Conservation (phyloP, 768 basidiomycete genomes). For the Pleurotus giganteus region DNA sequence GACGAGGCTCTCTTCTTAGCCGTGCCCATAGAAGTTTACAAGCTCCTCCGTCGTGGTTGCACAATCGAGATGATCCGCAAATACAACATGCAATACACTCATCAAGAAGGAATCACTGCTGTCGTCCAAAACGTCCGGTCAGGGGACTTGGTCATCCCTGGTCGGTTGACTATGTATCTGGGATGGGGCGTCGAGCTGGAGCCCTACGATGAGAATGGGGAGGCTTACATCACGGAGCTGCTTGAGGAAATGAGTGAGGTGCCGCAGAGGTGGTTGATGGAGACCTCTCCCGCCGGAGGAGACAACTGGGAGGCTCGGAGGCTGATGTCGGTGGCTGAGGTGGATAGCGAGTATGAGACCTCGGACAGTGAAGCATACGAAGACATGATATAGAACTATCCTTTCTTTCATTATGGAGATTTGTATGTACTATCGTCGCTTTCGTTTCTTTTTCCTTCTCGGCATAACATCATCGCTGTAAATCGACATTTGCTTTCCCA, state of each 20-base stretch:
- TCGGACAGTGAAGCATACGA: slow-evolving; percentile 27
- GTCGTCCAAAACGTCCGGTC: slow-evolving; percentile 18
- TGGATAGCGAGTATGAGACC: slow-evolving; percentile 30
- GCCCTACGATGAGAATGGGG: slow-evolving; percentile 42
- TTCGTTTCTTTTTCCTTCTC: too few relatives aligned
- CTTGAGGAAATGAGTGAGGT: slow-evolving; percentile 30
- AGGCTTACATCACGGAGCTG: slow-evolving; percentile 40
- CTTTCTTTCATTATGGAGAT: background rate
- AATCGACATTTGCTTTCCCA: too few relatives aligned
- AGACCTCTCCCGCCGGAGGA: slow-evolving; percentile 18
- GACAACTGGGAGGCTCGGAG: slow-evolving; percentile 31
- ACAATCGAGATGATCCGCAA: slow-evolving; percentile 54
- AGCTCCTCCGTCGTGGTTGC: slow-evolving; percentile 27
- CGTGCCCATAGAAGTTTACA: background rate
- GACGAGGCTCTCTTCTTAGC: background rate
- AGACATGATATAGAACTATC: background rate
- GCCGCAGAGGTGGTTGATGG: slow-evolving; percentile 33
- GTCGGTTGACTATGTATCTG: slow-evolving; percentile 41
- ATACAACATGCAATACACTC: slow-evolving; percentile 54
- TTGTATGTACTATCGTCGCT: too few relatives aligned
- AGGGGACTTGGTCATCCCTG: slow-evolving; percentile 18
- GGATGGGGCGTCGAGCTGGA: slow-evolving; percentile 68
- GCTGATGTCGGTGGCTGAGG: slow-evolving; percentile 27
- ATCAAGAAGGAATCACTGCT: slow-evolving; percentile 52
- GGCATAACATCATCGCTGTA: too few relatives aligned